Base-by-base conservation (phyloP, 768 basidiomycete genomes). In the Lactarius sp. region DNA sequence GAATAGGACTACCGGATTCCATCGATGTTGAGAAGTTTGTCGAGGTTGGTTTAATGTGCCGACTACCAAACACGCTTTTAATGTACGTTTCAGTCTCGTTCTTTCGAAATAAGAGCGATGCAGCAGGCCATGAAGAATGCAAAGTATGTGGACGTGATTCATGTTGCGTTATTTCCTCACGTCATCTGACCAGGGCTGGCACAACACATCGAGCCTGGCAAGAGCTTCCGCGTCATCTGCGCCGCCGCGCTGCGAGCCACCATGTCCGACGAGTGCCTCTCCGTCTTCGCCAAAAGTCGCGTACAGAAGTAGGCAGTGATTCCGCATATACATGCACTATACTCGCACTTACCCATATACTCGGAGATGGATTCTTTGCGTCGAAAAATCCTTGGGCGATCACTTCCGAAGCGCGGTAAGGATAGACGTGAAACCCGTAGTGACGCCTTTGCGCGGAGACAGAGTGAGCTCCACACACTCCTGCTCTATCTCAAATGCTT, bases 241-340 rank as follows among this genome's bases (percentile, higher is more conserved):
- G 97, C 34, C 82, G 96, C 51, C 81, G 96, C 70, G 96, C 96
- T 12, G 96, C 97, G 2, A 94, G 92, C 70, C 96, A 98, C 73
- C 90, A 98, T 73, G 86, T 94, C 27, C 86, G 93, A 4, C 85
- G 95, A 12, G 92, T 99, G 36, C 96, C 96, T 1, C 73, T 83
- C n/a, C 81, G 90, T 18, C 78, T 98, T 36, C 82, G 95, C 59
- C 85, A 84, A 52, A 90, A 89, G 72, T 95, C 96, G 4, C 80
- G 80, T 20, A 80, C 85, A 34, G 96, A 98, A 82, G 95, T 93
- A 69, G 60, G 76, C 70, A 36, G 27, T 20, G 49, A 20, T 34
- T 31, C 31, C 6, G 33, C 12, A 34, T 53, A 14, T 39, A 13
- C 44, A 37, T 16, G 16, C 36, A 16, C 53, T 9, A 27, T 27